These are phyloP conservation scores for Lolium multiflorum DNA, from an alignment of 176 grass and related monocot species.

Conservation along the genomic window DNA sequence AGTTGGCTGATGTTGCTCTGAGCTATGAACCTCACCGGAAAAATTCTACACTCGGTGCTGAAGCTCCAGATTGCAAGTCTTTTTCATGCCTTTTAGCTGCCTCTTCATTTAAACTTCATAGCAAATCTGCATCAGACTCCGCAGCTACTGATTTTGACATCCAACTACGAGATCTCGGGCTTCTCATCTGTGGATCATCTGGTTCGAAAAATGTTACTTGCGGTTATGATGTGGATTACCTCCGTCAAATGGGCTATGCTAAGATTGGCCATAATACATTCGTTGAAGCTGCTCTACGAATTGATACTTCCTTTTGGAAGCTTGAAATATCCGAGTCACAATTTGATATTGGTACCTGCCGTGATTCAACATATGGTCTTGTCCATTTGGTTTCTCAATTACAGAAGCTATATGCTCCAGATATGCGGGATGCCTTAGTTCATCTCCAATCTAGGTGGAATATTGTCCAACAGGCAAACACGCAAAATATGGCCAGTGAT, in stretches of 20 bases:
- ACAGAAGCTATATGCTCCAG: conserved; percentile 86
- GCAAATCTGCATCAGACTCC: conserved; percentile 56
- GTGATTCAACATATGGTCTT: conserved; percentile 80
- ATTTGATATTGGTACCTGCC: conserved; percentile 78
- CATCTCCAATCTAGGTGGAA: conserved; percentile 99
- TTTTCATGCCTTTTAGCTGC: conserved; percentile 92
- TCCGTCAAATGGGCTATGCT: conserved; percentile 68
- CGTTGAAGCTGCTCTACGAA: conserved; percentile 69
- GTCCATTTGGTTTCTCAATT: conserved; percentile 73
- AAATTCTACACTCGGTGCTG: conserved; percentile 44
- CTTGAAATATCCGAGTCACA: conserved; percentile 83
- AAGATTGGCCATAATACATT: conserved; percentile 75
- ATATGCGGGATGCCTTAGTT: conserved; percentile 80
- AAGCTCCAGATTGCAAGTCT: conserved; percentile 45
- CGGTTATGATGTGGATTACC: conserved; percentile 67
- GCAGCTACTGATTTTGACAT: conserved; percentile 69
- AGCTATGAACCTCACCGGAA: conserved; percentile 84
- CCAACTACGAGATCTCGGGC: conserved; percentile 81
- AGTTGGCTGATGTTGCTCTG: conserved; percentile 89
- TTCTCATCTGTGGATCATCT: conserved; percentile 77
- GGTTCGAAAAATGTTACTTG: conserved; percentile 52
- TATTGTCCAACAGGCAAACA: conserved; percentile 68
- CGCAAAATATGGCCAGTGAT: conserved; percentile 47
- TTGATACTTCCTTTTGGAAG: conserved; percentile 69
- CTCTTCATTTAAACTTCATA: conserved; percentile 86